phyloP scores from a whole-genome alignment of 2,329 filamentous ascomycete species.

The Septoria linicola region DNA sequence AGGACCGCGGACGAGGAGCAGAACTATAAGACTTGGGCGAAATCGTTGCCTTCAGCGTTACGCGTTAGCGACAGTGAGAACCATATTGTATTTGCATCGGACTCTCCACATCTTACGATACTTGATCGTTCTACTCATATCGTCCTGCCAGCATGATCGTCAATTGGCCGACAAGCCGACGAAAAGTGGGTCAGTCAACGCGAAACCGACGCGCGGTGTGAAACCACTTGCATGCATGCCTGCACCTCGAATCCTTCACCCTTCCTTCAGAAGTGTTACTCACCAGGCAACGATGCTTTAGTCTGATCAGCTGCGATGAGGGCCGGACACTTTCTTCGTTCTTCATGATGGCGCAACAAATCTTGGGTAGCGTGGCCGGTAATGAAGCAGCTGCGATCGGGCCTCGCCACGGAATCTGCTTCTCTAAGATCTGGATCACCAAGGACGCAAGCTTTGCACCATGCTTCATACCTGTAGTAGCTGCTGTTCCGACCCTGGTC shows the following conservation, averaged over 20 bases:
- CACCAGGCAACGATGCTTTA: not conserved
- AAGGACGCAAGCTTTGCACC: constrained; percentile 41
- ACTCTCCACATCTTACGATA: too few species aligned
- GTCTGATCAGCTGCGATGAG: not conserved
- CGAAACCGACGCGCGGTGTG: not conserved
- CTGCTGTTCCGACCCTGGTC: constrained; percentile 41
- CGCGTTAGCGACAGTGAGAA: too few species aligned
- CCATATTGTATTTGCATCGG: too few species aligned
- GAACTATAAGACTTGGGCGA: too few species aligned
- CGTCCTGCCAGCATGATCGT: too few species aligned
- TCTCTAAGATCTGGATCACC: constrained; percentile 35
- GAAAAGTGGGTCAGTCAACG: too few species aligned
- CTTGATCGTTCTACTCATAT: too few species aligned
- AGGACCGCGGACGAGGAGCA: too few species aligned
- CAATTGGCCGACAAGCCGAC: too few species aligned
- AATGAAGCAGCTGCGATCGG: not conserved
- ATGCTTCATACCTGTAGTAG: constrained; percentile 44
- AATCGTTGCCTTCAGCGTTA: too few species aligned
- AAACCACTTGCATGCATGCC: not conserved
- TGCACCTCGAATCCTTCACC: constrained; percentile 1
- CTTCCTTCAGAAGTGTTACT: not conserved
- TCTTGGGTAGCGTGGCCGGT: not conserved
- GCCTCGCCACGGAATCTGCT: constrained; percentile 24
- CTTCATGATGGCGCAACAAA: constrained; percentile 2
- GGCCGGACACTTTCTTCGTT: too few species aligned